phyloP scores from a whole-genome alignment of 2,329 filamentous ascomycete genomes.

The Sporothrix luriei region DNA sequence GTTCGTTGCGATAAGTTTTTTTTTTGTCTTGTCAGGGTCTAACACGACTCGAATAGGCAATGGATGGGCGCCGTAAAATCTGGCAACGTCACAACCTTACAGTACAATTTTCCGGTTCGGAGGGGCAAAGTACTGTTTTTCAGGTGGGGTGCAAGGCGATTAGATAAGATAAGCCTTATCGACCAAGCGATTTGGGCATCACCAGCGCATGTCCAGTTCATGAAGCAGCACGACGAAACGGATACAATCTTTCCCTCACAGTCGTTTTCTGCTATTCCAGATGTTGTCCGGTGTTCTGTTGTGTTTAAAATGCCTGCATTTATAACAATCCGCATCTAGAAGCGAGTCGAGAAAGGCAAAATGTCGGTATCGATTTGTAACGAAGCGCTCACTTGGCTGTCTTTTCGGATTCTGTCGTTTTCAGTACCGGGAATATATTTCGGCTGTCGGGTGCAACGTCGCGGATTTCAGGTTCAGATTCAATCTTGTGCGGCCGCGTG shows the following conservation, averaged over 20 bases:
- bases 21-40: background rate
- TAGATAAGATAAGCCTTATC: conserved; percentile 31
- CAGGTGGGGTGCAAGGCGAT: conserved; percentile 29
- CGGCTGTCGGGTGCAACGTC: background rate
- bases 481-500: background rate
- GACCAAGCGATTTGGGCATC: background rate
- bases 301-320: background rate
- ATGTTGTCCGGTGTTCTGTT: no score
- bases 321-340: background rate
- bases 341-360: background rate
- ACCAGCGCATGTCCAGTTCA: background rate
- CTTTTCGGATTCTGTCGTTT: background rate
- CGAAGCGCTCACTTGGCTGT: background rate
- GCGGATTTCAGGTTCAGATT: background rate
- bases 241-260: background rate
- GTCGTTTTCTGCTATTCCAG: no score
- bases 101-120: conserved; percentile 26
- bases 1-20: background rate
- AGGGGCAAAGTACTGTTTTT: conserved; percentile 27
- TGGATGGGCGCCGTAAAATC: conserved; percentile 13
- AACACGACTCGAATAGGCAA: conserved; percentile 22
- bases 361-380: background rate
- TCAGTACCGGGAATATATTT: background rate
- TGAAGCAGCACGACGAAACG: background rate
- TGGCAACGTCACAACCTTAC: background rate